Base-by-base conservation (phyloP, 305 asterid species). In the Stenogyne calaminthoides region DNA sequence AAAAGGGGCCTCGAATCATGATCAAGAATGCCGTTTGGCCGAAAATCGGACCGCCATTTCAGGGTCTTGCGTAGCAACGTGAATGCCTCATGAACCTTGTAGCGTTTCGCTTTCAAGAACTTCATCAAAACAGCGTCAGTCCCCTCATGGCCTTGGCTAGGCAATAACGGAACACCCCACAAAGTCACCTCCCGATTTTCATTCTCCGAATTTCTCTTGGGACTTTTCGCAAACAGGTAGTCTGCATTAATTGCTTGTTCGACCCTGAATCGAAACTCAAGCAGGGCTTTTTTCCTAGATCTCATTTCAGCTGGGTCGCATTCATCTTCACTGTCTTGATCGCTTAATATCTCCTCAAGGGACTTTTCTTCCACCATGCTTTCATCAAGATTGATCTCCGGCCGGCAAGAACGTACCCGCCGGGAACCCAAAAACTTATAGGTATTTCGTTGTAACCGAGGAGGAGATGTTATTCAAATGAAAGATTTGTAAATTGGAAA, bases 91-190 rank as follows among this genome's bases (percentile, higher is more conserved):
- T 81, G 69, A 2, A 86, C 92, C 71, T 79, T 83, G 80, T 81
- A 90, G 54, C 78, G 79, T 29, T 82, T 86, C 5, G 91, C 89
- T 71, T 81, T 85, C 79, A 94, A 79, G 80, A 94, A 92, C 69
- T 92, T 94, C 77, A 65, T 65, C 5, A 94, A 87, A 72, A 92
- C 76, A 12, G 67, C 69, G 65, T 94, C 88, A 4, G 91, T 84
- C n/a, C 84, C 89, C 6, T 67, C 76, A 36, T 86, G 83, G 25
- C 84, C 88, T n/a, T 68, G 73, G 25, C 88, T 80, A 0, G 93
- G 93, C 58, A 91, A 75, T 5, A 94, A 65, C 29, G 97, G 95
- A 57, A 90, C 83, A 0, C 96, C 98, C 99, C 99, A 94, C 29
- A 94, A 61, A 0, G 67, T 76, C 76, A 86, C 64, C 7, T 78